These are phyloP conservation scores for Claviceps africana DNA, from an alignment of 2,329 filamentous ascomycete genomes.

Conservation along the genomic window DNA sequence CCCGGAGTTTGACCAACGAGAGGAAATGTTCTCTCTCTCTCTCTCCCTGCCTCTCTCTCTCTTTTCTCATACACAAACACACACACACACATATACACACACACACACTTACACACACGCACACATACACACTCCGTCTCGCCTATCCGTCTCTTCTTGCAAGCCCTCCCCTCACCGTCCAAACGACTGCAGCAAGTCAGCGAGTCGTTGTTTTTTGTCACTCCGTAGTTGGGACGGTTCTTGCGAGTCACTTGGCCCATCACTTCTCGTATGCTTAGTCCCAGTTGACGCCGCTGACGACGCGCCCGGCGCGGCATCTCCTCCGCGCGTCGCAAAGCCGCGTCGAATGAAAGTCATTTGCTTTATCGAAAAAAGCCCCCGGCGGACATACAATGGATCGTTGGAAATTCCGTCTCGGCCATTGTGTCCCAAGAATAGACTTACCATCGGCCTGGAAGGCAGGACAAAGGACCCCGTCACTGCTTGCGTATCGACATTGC, in stretches of 20 bases:
- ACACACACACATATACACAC: no score
- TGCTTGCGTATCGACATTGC: slow-evolving; percentile 14
- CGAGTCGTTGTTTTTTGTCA: slow-evolving; percentile 21
- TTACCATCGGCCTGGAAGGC: slow-evolving; percentile 24
- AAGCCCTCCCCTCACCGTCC: background rate
- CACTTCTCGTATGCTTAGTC: slow-evolving; percentile 1
- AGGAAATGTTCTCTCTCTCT: background rate
- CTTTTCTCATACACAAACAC: no score
- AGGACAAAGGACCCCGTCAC: slow-evolving; percentile 23
- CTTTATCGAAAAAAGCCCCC: slow-evolving; percentile 20
- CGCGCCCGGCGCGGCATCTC: background rate
- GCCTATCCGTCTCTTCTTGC: background rate
- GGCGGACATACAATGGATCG: slow-evolving; percentile 22
- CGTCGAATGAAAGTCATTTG: slow-evolving; percentile 21
- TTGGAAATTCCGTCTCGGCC: slow-evolving; percentile 20
- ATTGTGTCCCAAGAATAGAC: slow-evolving; percentile 24
- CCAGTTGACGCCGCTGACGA: slow-evolving; percentile 6
- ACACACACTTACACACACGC: no score
- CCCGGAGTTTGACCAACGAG: background rate
- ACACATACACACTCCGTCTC: no score
- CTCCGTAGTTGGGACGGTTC: slow-evolving; percentile 14
- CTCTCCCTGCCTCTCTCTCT: background rate
- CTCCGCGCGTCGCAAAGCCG: slow-evolving; percentile 3
- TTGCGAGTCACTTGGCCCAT: slow-evolving; percentile 7
- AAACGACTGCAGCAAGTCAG: slow-evolving; percentile 18